These are phyloP conservation scores for Quillaja saponaria DNA, from an alignment of 306 rosid species.

Conservation along the genomic window DNA sequence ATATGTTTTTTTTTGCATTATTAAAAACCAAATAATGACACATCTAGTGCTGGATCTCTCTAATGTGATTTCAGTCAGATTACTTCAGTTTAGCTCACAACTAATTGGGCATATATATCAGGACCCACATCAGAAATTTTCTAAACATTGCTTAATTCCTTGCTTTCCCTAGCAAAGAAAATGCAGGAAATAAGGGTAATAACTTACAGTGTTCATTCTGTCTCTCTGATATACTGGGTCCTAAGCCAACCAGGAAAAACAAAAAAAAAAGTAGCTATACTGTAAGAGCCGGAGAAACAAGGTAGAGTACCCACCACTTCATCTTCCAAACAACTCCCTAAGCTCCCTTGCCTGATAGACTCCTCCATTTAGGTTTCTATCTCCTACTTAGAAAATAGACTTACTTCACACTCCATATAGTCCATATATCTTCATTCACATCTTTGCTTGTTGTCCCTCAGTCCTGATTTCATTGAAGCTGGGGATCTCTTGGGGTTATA, in stretches of 20 bases:
- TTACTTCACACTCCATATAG: too few relatives aligned
- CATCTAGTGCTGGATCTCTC: constrained; percentile 40
- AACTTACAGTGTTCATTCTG: constrained; percentile 21
- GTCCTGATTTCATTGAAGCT: constrained; percentile 1
- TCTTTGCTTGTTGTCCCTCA: constrained; percentile 2
- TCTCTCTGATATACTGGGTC: constrained; percentile 48
- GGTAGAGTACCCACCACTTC: constrained; percentile 66
- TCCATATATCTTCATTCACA: background rate
- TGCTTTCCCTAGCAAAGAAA: constrained; percentile 29
- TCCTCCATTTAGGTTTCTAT: constrained; percentile 28
- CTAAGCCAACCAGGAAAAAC: constrained; percentile 43
- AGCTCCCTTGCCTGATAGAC: constrained; percentile 16
- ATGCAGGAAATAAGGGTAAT: constrained; percentile 25
- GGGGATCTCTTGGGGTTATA: background rate
- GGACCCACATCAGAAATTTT: constrained; percentile 51
- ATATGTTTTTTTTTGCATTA: background rate
- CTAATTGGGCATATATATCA: constrained; percentile 17
- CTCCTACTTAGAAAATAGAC: constrained; percentile 23
- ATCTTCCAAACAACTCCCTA: constrained; percentile 44
- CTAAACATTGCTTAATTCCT: constrained; percentile 24
- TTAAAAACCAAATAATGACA: constrained; percentile 28
- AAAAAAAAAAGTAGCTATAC: constrained; percentile 32
- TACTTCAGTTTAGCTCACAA: constrained; percentile 43
- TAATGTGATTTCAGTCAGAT: constrained; percentile 66
- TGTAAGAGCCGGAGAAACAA: constrained; percentile 18